A percentile compares a stretch with the other conserved stretches of the same genome.
Evolutionary conservation across 805 yeast genomes (phyloP).

Genomic region (Priceomyces medius): DNA sequence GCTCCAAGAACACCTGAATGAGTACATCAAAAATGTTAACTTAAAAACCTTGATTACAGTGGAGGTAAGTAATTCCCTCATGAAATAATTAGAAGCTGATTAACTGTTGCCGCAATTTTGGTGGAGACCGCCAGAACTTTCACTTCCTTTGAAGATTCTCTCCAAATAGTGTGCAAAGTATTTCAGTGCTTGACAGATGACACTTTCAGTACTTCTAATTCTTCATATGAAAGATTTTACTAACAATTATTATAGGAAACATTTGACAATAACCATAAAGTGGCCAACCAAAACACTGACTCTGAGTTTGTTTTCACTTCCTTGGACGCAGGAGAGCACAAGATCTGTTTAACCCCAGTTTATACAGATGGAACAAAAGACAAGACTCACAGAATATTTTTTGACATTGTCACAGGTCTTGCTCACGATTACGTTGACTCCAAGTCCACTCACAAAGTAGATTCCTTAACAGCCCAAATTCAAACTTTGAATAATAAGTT

Average conservation of each 20-base stretch:
- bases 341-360: constrained; percentile 63
- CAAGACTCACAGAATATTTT: constrained; percentile 62
- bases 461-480: constrained; percentile 37
- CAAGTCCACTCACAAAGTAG: constrained; percentile 53
- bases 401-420: constrained; percentile 72
- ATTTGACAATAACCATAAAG: constrained; percentile 80
- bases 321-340: constrained; percentile 80
- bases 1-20: constrained; percentile 44
- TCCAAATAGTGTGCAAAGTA: too few relatives aligned
- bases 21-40: constrained; percentile 52
- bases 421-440: constrained; percentile 61
- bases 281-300: constrained; percentile 58
- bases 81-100: too few relatives aligned
- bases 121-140: too few relatives aligned
- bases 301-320: constrained; percentile 83
- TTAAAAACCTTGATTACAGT: constrained; percentile 67
- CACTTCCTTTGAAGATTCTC: background rate
- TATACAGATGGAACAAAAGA: constrained; percentile 71
- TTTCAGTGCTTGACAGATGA: too few relatives aligned
- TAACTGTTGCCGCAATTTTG: too few relatives aligned
- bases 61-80: constrained; percentile 50
- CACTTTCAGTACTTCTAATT: too few relatives aligned
- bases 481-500: constrained; percentile 40
- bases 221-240: background rate
- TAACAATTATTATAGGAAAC: constrained; percentile 36